These are phyloP conservation scores for Hippophae rhamnoides DNA, from an alignment of 306 rosid species.

Conservation along the genomic window DNA sequence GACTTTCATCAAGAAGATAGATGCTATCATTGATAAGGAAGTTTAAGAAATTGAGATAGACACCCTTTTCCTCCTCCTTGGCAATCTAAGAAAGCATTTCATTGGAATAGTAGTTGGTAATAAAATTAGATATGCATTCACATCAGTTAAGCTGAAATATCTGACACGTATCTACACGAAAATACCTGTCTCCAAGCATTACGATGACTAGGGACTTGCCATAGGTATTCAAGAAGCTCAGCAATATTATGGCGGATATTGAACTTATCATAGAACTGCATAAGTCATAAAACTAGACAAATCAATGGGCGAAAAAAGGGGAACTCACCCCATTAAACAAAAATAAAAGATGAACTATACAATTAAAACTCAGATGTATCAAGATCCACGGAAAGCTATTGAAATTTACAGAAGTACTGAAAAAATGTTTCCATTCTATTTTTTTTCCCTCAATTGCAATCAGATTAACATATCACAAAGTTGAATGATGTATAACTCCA, in stretches of 20 bases:
- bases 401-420: neutral
- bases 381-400: neutral
- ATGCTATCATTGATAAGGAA: slow-evolving; percentile 94
- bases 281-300: slow-evolving; percentile 18
- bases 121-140: neutral
- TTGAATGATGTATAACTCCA: too few relatives aligned
- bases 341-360: slow-evolving; percentile 5
- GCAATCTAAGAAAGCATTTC: slow-evolving; percentile 64
- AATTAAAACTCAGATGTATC: neutral
- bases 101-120: neutral
- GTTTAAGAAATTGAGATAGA: slow-evolving; percentile 90
- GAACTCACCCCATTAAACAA: slow-evolving; percentile 9
- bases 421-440: too few relatives aligned
- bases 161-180: neutral
- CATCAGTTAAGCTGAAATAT: neutral
- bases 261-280: slow-evolving; percentile 95
- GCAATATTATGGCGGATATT: slow-evolving; percentile 98
- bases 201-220: slow-evolving; percentile 99
- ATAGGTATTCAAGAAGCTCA: slow-evolving; percentile 92
- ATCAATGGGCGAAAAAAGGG: slow-evolving; percentile 15
- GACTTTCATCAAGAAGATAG: slow-evolving; percentile 93
- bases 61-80: slow-evolving; percentile 97
- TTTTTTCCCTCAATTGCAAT: too few relatives aligned
- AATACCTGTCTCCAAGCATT: slow-evolving; percentile 95
- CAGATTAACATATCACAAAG: too few relatives aligned